Evolutionary conservation across 306 rosid species (phyloP).

Genomic region (Quercus robur): DNA sequence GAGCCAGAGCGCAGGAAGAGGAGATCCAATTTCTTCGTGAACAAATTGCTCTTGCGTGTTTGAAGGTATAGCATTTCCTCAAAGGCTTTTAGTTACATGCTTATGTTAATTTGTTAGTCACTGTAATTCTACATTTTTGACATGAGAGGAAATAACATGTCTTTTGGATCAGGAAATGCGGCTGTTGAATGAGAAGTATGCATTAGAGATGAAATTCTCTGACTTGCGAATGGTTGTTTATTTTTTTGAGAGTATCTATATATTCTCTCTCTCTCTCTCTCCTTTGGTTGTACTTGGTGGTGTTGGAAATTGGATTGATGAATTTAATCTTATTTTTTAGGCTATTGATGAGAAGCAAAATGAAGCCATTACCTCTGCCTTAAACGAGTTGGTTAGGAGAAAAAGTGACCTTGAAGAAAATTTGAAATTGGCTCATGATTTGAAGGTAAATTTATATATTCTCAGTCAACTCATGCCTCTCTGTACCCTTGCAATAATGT

Average conservation of each 20-base stretch:
- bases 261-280: constrained; percentile 6
- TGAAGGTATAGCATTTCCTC: constrained; percentile 52
- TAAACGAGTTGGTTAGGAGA: constrained; percentile 76
- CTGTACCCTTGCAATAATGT: neutral
- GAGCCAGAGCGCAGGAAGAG: constrained; percentile 62
- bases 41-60: constrained; percentile 66
- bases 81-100: neutral
- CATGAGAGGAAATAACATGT: constrained; percentile 16
- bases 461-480: neutral
- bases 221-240: constrained; percentile 83
- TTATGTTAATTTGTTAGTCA: neutral
- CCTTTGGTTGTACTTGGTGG: neutral
- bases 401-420: constrained; percentile 88
- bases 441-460: constrained; percentile 52
- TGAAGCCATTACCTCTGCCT: constrained; percentile 70
- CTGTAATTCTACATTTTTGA: constrained; percentile 7
- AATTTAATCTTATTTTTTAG: constrained; percentile 31
- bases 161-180: constrained; percentile 64
- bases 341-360: constrained; percentile 87
- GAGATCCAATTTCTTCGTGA: constrained; percentile 83
- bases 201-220: constrained; percentile 76
- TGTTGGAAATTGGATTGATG: constrained; percentile 2
- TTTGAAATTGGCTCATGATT: constrained; percentile 71
- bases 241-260: constrained; percentile 18
- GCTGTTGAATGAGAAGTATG: constrained; percentile 76